phyloP scores from a whole-genome alignment of 2,329 filamentous ascomycete genomes.

The Colletotrichum scovillei region DNA sequence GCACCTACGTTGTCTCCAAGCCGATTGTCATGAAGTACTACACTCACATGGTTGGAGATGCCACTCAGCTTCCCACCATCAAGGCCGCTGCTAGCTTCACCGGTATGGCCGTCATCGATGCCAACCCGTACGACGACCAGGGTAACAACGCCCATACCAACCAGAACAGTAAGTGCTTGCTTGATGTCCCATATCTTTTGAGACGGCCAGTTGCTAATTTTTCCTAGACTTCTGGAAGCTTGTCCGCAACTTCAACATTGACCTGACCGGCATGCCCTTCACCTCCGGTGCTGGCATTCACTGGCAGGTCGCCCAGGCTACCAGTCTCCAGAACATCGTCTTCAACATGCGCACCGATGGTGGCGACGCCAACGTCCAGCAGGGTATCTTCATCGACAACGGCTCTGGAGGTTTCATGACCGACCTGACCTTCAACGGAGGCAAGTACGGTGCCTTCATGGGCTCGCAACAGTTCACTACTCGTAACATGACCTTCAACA shows the following conservation, averaged over 20 bases:
- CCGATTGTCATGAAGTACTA: slow-evolving; percentile 92
- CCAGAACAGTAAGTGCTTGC: slow-evolving; percentile 59
- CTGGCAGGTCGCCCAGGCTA: slow-evolving; percentile 89
- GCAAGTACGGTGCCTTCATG: slow-evolving; percentile 80
- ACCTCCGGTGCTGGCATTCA: slow-evolving; percentile 77
- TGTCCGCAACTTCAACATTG: slow-evolving; percentile 84
- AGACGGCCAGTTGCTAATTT: slow-evolving; percentile 45
- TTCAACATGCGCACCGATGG: slow-evolving; percentile 82
- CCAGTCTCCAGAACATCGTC: slow-evolving; percentile 82
- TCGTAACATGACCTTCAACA: slow-evolving; percentile 83
- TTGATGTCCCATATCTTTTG: too few relatives aligned
- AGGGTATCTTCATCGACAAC: slow-evolving; percentile 87
- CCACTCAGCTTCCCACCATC: slow-evolving; percentile 76
- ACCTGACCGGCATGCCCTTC: slow-evolving; percentile 74
- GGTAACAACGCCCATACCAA: slow-evolving; percentile 83
- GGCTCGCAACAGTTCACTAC: slow-evolving; percentile 91
- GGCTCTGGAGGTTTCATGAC: slow-evolving; percentile 87
- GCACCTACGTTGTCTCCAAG: slow-evolving; percentile 83
- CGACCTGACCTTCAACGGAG: slow-evolving; percentile 86
- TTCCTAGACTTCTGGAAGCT: slow-evolving; percentile 78
- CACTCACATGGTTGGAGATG: slow-evolving; percentile 91
- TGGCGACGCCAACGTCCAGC: slow-evolving; percentile 73
- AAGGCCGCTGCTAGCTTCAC: slow-evolving; percentile 78
- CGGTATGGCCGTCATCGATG: slow-evolving; percentile 90
- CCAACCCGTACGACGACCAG: slow-evolving; percentile 80